Conservation (phyloP, 257 asterid genomes). For the Nicotiana paniculata region DNA sequence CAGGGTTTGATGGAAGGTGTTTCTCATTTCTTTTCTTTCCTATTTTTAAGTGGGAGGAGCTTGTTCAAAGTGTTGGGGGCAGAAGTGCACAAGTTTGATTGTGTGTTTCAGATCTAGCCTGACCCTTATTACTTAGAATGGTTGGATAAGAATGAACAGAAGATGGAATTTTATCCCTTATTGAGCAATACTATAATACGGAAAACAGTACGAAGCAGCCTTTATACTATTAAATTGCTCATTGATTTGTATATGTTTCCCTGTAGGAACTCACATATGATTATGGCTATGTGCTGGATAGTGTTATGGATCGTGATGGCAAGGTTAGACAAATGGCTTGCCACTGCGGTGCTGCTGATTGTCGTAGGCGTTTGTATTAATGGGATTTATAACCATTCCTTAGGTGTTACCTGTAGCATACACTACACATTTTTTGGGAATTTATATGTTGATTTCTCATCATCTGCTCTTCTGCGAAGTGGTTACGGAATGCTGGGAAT, state of each 20-base stretch:
- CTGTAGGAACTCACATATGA: constrained; percentile 74
- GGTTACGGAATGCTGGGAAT: neutral
- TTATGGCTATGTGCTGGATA: constrained; percentile 66
- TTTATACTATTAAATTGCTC: neutral
- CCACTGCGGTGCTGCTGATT: constrained; percentile 62
- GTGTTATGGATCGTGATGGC: constrained; percentile 68
- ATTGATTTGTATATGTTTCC: neutral
- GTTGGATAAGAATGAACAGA: neutral
- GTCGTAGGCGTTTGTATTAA: constrained; percentile 57
- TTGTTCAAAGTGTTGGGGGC: neutral
- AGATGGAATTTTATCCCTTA: neutral
- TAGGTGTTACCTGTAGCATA: neutral
- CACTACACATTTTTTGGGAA: neutral
- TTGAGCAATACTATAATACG: neutral
- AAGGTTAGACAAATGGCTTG: constrained; percentile 44
- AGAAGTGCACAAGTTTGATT: neutral
- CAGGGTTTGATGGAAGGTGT: neutral
- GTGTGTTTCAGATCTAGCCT: neutral
- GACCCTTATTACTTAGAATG: neutral
- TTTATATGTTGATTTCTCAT: neutral
- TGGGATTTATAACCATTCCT: neutral
- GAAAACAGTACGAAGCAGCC: neutral
- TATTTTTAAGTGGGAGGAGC: neutral
- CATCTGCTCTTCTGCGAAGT: neutral
- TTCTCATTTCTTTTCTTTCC: neutral